Conservation (phyloP, 768 basidiomycete genomes). For the Chiua virens region DNA sequence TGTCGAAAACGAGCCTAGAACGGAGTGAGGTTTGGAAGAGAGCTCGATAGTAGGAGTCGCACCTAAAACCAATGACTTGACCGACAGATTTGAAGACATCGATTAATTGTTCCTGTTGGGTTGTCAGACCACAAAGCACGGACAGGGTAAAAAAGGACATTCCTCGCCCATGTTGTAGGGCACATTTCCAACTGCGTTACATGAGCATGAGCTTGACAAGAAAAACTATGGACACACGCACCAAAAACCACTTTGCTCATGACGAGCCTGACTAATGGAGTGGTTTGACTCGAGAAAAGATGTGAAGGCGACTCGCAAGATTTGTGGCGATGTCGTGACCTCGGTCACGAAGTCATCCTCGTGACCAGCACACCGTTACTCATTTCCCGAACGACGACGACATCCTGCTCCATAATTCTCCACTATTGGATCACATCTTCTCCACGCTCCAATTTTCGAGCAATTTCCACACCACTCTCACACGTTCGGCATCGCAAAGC, state of each 20-base stretch:
- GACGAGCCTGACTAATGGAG: neutral
- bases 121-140: conserved; percentile 5
- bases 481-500: too few species aligned
- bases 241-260: conserved; percentile 80
- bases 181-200: conserved; percentile 72
- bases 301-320: too few species aligned
- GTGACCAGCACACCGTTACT: neutral
- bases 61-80: conserved; percentile 89
- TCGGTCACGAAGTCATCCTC: neutral
- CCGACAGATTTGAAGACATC: conserved; percentile 89
- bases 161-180: conserved; percentile 87
- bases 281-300: neutral
- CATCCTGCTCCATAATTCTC: too few species aligned
- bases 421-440: neutral
- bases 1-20: conserved; percentile 78
- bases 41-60: neutral
- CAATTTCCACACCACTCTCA: conserved; percentile 3
- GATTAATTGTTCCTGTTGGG: conserved; percentile 69
- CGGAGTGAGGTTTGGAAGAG: conserved; percentile 1
- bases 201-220: conserved; percentile 1
- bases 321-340: conserved; percentile 16
- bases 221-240: conserved; percentile 31
- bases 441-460: neutral
- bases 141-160: conserved; percentile 12
- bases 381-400: neutral